Conservation (phyloP, 305 asterid species). For the Fraxinus velutina region DNA sequence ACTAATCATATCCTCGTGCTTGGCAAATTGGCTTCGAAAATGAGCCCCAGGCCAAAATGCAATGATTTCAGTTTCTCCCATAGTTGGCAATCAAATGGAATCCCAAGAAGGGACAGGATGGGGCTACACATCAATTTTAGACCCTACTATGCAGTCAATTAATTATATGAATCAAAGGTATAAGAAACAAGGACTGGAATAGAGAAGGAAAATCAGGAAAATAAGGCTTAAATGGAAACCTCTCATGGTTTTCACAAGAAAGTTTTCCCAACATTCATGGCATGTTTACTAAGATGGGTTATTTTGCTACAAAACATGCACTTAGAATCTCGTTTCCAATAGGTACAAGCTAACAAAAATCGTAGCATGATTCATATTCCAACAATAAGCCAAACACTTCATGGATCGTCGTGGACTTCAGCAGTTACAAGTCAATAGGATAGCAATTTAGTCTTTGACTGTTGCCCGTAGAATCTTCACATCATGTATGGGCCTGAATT, state of each 20-base stretch:
- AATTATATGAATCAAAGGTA: neutral
- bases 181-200: neutral
- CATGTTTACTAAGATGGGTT: neutral
- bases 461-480: constrained; percentile 78
- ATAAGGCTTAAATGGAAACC: neutral
- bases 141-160: neutral
- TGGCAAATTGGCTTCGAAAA: neutral
- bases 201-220: neutral
- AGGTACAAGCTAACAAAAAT: neutral
- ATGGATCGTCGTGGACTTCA: constrained; percentile 9
- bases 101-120: neutral
- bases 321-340: neutral
- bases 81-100: neutral
- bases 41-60: neutral
- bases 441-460: constrained; percentile 48
- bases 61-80: neutral
- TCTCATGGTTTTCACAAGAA: neutral
- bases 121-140: neutral
- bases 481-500: constrained; percentile 82
- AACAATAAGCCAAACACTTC: neutral
- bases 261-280: neutral
- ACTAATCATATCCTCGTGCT: neutral
- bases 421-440: constrained; percentile 14
- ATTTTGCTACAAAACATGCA: neutral
- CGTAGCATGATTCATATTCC: neutral